phyloP scores from a whole-genome alignment of 2,329 filamentous ascomycete species.

The Aureobasidium melanogenum region DNA sequence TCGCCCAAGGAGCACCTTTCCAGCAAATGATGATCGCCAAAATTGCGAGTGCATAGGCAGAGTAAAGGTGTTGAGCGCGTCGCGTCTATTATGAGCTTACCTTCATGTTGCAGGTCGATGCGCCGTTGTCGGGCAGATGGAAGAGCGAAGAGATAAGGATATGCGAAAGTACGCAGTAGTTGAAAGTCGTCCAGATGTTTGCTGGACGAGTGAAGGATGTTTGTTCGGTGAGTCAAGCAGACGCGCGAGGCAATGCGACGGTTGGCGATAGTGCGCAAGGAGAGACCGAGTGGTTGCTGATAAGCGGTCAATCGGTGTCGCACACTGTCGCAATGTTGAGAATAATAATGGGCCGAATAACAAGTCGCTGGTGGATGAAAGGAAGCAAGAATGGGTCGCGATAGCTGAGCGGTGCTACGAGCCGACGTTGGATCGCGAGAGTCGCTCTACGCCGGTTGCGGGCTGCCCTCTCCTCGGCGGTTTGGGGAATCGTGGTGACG shows the following conservation, averaged over 20 bases:
- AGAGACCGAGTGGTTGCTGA: not conserved
- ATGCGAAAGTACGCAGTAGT: not conserved
- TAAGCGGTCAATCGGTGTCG: not conserved
- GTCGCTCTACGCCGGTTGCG: not conserved
- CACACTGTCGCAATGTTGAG: not conserved
- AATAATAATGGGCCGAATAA: not conserved
- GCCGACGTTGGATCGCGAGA: not conserved
- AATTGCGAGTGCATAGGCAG: not conserved
- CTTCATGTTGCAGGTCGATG: slow-evolving; percentile 11
- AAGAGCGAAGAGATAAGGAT: not conserved
- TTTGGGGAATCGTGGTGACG: not conserved
- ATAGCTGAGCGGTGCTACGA: not conserved
- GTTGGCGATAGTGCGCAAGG: not conserved
- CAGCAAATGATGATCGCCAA: not conserved
- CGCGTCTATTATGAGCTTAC: slow-evolving; percentile 6
- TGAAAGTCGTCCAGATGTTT: not conserved
- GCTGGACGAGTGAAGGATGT: not conserved
- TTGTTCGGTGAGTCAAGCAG: not conserved
- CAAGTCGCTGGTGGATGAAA: not conserved
- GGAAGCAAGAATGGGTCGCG: not conserved
- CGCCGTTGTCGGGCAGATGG: not conserved
- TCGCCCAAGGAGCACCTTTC: not conserved
- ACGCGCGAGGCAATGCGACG: slow-evolving; percentile 7
- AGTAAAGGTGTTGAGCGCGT: not conserved
- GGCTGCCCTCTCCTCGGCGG: not conserved